These are phyloP conservation scores for Exophiala sideris DNA, from an alignment of 2,329 filamentous ascomycete species.

Conservation along the genomic window DNA sequence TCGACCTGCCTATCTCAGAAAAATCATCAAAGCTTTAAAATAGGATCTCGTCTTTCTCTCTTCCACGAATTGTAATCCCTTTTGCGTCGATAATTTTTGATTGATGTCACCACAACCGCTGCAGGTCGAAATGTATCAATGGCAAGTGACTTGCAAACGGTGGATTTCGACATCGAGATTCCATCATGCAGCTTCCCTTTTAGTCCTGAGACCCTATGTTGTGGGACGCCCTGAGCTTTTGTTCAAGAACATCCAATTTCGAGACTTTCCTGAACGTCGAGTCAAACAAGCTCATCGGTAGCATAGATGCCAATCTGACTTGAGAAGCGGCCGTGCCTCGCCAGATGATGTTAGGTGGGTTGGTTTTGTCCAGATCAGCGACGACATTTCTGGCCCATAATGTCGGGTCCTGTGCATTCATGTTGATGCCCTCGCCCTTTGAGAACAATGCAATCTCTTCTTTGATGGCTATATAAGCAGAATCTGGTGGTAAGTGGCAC, in stretches of 20 bases:
- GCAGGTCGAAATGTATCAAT: too few relatives aligned
- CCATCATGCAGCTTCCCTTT: too few relatives aligned
- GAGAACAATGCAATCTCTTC: conserved; percentile 17
- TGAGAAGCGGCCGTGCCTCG: conserved; percentile 9
- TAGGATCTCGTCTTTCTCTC: too few relatives aligned
- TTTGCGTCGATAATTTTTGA: too few relatives aligned
- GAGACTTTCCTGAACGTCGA: conserved; percentile 10
- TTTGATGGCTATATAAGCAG: conserved; percentile 9
- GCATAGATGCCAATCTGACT: conserved; percentile 5
- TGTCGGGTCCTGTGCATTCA: neutral
- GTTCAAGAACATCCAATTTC: conserved; percentile 12
- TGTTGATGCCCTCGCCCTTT: neutral
- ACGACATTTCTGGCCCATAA: conserved; percentile 45
- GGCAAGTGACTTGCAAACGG: too few relatives aligned
- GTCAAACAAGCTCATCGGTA: conserved; percentile 14
- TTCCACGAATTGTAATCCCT: too few relatives aligned
- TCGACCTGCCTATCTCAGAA: too few relatives aligned
- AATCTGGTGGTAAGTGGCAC: conserved; percentile 2
- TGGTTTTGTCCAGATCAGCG: conserved; percentile 51
- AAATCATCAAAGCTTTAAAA: too few relatives aligned
- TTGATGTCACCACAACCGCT: too few relatives aligned
- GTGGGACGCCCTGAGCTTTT: too few relatives aligned
- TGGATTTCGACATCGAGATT: too few relatives aligned
- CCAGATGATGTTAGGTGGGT: conserved; percentile 18
- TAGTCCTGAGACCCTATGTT: too few relatives aligned